These are phyloP conservation scores for Gonium pectorale DNA, from an alignment of 139 green algal genomes.

Conservation along the genomic window DNA sequence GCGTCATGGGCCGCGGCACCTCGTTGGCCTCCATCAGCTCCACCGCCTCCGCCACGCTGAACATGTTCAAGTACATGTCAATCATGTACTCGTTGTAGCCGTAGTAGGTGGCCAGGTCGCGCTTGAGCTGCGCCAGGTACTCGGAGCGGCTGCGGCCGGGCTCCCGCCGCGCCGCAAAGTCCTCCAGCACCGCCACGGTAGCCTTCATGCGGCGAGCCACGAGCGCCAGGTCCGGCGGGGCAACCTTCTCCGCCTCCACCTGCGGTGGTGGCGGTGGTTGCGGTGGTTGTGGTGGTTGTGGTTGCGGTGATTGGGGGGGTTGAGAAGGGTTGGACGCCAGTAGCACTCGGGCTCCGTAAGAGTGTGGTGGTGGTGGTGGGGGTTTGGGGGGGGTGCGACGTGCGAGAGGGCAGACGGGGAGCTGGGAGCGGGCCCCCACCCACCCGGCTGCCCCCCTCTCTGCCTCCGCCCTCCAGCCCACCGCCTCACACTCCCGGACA, in stretches of 20 bases:
- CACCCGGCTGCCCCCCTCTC: too few relatives aligned
- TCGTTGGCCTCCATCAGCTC: slow-evolving; percentile 92
- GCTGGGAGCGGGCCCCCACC: background rate
- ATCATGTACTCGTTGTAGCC: slow-evolving; percentile 98
- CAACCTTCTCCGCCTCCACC: slow-evolving; percentile 63
- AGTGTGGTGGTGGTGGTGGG: too few relatives aligned
- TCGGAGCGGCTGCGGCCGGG: slow-evolving; percentile 65
- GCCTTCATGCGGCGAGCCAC: slow-evolving; percentile 67
- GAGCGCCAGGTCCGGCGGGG: slow-evolving; percentile 55
- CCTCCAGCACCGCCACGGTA: slow-evolving; percentile 82
- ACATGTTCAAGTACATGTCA: slow-evolving; percentile 82
- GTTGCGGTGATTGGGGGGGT: background rate
- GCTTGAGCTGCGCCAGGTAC: slow-evolving; percentile 89
- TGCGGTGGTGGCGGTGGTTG: slow-evolving; percentile 10
- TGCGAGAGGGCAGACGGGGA: background rate
- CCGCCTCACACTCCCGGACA: too few relatives aligned
- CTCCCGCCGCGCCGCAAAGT: slow-evolving; percentile 79
- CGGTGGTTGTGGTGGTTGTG: background rate
- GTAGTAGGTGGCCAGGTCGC: slow-evolving; percentile 93
- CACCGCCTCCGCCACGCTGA: slow-evolving; percentile 78
- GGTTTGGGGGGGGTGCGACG: background rate
- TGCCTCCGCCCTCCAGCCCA: too few relatives aligned
- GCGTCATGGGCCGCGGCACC: slow-evolving; percentile 71
- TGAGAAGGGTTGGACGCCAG: too few relatives aligned
- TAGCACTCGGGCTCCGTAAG: too few relatives aligned